phyloP scores from a whole-genome alignment of 805 yeast genomes.

The Candida easanensis region DNA sequence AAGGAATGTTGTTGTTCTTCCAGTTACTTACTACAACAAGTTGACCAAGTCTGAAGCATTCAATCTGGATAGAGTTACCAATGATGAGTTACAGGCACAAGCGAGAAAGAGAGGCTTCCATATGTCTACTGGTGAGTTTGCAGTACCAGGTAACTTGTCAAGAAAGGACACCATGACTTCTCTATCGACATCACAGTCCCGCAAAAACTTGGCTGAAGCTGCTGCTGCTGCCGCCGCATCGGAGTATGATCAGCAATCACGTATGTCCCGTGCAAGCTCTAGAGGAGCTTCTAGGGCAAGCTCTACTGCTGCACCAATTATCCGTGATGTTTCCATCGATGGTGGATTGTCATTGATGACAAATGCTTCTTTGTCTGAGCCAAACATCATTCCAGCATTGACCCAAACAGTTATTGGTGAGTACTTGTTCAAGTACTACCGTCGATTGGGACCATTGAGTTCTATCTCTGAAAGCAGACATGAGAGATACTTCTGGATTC shows the following conservation, averaged over 20 bases:
- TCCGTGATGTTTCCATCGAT: slow-evolving; percentile 29
- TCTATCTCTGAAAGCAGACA: slow-evolving; percentile 76
- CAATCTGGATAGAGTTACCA: slow-evolving; percentile 42
- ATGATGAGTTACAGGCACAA: slow-evolving; percentile 42
- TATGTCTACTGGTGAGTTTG: slow-evolving; percentile 16
- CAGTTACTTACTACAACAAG: slow-evolving; percentile 60
- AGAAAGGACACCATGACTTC: slow-evolving; percentile 26
- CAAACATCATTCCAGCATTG: slow-evolving; percentile 76
- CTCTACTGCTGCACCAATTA: slow-evolving; percentile 15
- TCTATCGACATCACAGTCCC: slow-evolving; percentile 21
- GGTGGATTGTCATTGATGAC: slow-evolving; percentile 45
- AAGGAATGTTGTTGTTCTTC: slow-evolving; percentile 58
- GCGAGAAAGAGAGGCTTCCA: slow-evolving; percentile 49
- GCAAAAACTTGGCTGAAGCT: slow-evolving; percentile 28
- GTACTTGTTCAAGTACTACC: slow-evolving; percentile 78
- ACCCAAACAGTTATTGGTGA: slow-evolving; percentile 96
- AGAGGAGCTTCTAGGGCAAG: slow-evolving; percentile 18
- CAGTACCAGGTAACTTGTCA: slow-evolving; percentile 6
- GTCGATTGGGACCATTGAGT: slow-evolving; percentile 72
- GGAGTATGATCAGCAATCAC: slow-evolving; percentile 26
- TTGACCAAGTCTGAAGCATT: slow-evolving; percentile 44
- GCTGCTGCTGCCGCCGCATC: slow-evolving; percentile 29
- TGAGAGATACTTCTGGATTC: slow-evolving; percentile 93
- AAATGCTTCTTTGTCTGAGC: slow-evolving; percentile 61
- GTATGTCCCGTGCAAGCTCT: slow-evolving; percentile 18